Conservation (phyloP, 495 filamentous ascomycete species). For the Chaetomium fimeti region DNA sequence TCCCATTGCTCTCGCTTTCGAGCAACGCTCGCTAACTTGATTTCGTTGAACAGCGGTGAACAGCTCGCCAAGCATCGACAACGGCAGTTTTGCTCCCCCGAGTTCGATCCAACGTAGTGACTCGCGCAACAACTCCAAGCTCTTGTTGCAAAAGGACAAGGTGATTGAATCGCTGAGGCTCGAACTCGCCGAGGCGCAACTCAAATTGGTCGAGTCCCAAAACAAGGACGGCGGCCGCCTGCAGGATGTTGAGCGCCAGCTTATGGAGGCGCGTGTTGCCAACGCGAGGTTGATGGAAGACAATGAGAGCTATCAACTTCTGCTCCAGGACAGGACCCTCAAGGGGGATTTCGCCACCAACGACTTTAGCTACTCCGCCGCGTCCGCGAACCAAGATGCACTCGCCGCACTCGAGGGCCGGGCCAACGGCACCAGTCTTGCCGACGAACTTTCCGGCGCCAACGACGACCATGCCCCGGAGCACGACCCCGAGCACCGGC, state of each 20-base stretch:
- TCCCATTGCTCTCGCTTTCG: not conserved
- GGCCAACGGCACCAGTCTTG: slow-evolving; percentile 62
- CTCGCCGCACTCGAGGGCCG: slow-evolving; percentile 56
- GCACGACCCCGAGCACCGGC: slow-evolving; percentile 58
- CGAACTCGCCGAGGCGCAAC: slow-evolving; percentile 90
- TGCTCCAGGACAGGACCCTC: slow-evolving; percentile 88
- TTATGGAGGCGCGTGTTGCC: slow-evolving; percentile 87
- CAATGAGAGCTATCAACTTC: slow-evolving; percentile 94
- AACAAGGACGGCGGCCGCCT: slow-evolving; percentile 82
- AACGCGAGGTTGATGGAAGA: slow-evolving; percentile 97
- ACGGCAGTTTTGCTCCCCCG: slow-evolving; percentile 83
- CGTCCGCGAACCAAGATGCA: slow-evolving; percentile 54
- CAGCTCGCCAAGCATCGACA: slow-evolving; percentile 57
- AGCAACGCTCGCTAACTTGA: slow-evolving; percentile 12
- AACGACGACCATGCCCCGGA: slow-evolving; percentile 55
- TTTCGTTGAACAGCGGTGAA: slow-evolving; percentile 44
- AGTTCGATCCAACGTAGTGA: slow-evolving; percentile 75
- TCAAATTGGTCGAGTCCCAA: slow-evolving; percentile 92
- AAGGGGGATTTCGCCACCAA: slow-evolving; percentile 88
- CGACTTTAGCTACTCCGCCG: slow-evolving; percentile 69
- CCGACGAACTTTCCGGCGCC: slow-evolving; percentile 78
- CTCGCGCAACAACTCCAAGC: slow-evolving; percentile 79
- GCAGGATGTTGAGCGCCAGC: slow-evolving; percentile 80
- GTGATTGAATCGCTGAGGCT: slow-evolving; percentile 88
- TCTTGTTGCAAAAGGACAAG: slow-evolving; percentile 92